phyloP scores from a whole-genome alignment of 1,284 basidiomycete species.

The Marasmius tenuissimus region DNA sequence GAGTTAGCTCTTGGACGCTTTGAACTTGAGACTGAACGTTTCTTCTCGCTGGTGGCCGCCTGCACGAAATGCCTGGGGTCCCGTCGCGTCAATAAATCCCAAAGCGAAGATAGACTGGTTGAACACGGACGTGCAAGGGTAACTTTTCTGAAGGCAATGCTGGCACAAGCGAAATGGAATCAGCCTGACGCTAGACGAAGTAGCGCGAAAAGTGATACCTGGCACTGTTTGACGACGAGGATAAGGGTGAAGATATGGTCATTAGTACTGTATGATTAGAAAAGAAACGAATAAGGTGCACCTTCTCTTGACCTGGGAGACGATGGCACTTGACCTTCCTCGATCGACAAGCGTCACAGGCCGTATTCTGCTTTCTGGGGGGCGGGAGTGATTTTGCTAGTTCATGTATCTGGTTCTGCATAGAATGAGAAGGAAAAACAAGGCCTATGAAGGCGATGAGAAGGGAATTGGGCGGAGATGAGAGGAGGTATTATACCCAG shows the following conservation, averaged over 20 bases:
- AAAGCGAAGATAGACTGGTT: conserved; percentile 13
- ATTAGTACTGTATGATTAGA: conserved; percentile 16
- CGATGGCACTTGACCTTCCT: conserved; percentile 84
- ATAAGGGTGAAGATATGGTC: conserved; percentile 11
- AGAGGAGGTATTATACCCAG: background rate
- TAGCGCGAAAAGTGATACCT: conserved; percentile 42
- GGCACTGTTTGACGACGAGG: conserved; percentile 46
- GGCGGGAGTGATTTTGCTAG: conserved; percentile 73
- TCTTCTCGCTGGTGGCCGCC: conserved; percentile 80
- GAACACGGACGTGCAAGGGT: conserved; percentile 74
- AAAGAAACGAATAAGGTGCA: conserved; percentile 29
- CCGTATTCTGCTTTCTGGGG: conserved; percentile 85
- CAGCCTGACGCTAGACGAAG: conserved; percentile 7
- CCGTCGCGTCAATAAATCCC: conserved; percentile 18
- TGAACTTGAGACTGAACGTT: conserved; percentile 54
- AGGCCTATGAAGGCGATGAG: conserved; percentile 42
- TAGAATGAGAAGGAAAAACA: conserved; percentile 56
- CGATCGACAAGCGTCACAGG: conserved; percentile 85
- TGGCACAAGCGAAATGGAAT: conserved; percentile 27
- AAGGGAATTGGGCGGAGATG: conserved; percentile 20
- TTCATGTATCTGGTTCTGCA: conserved; percentile 78
- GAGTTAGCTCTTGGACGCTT: conserved; percentile 58
- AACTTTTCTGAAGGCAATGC: conserved; percentile 81
- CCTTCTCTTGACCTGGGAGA: conserved; percentile 76
- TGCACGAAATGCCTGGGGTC: conserved; percentile 67